Percentiles rank a stretch among this genome's conserved stretches.
Conservation (phyloP, 345 rosid genomes). For the Eucalyptus dawsonii region DNA sequence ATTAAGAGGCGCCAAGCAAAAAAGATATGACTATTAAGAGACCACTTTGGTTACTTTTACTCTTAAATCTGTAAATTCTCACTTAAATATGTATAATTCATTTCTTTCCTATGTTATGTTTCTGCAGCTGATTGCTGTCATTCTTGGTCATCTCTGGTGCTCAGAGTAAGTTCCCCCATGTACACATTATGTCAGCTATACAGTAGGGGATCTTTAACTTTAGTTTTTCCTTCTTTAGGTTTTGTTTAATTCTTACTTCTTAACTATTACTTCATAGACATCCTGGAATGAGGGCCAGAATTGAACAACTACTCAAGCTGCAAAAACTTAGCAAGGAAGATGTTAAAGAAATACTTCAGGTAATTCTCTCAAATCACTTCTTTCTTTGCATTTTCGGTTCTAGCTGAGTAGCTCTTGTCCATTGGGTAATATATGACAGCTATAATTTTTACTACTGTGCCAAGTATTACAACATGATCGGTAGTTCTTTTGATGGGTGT, state of each 20-base stretch:
- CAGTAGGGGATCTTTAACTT: not conserved
- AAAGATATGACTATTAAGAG: not conserved
- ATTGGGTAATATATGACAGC: not conserved
- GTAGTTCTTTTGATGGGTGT: not conserved
- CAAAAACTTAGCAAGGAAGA: constrained; percentile 72
- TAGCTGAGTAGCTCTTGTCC: not conserved
- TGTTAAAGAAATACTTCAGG: constrained; percentile 79
- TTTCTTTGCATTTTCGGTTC: not conserved
- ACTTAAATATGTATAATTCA: not conserved
- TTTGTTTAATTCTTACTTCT: not conserved
- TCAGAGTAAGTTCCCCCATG: constrained; percentile 60
- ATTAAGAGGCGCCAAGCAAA: not conserved
- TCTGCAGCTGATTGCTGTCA: constrained; percentile 73
- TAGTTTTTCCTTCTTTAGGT: not conserved
- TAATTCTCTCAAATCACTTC: not conserved
- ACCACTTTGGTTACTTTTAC: not conserved
- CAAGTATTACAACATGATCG: not conserved
- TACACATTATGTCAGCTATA: not conserved
- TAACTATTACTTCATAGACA: constrained; percentile 30
- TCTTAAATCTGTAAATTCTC: not conserved
- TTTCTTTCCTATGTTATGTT: not conserved
- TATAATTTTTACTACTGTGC: not conserved
- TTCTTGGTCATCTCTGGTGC: constrained; percentile 93
- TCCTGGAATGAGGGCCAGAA: constrained; percentile 63
- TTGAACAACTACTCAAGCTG: constrained; percentile 84